These are phyloP conservation scores for Euphrasia arctica DNA, from an alignment of 305 asterid genomes.

Conservation along the genomic window DNA sequence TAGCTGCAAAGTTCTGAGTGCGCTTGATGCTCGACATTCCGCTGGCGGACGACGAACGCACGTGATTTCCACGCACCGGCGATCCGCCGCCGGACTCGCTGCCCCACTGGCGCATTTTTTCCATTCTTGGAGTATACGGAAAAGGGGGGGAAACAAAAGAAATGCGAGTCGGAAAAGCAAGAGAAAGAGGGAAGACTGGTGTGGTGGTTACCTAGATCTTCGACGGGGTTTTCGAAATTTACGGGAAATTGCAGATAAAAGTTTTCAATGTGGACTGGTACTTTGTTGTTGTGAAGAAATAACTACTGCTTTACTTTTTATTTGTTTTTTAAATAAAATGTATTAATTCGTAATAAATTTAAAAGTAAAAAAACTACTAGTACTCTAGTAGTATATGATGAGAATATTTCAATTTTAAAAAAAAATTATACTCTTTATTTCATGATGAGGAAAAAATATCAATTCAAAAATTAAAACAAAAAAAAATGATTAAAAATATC, in stretches of 20 bases:
- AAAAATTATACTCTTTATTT: too few species aligned
- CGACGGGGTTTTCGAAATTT: constrained; percentile 28
- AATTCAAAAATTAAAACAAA: too few species aligned
- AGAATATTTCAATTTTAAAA: too few species aligned
- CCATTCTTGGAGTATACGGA: constrained; percentile 33
- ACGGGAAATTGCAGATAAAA: constrained; percentile 25
- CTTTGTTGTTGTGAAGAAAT: too few species aligned
- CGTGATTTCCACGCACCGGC: constrained; percentile 55
- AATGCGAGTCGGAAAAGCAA: constrained; percentile 28
- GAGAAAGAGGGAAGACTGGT: constrained; percentile 25
- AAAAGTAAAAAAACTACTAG: too few species aligned
- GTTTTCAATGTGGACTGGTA: background rate
- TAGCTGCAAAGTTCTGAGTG: constrained; percentile 91
- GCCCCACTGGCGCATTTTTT: constrained; percentile 73
- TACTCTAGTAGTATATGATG: too few species aligned
- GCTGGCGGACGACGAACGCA: constrained; percentile 67
- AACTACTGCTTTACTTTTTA: too few species aligned
- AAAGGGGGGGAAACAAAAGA: background rate
- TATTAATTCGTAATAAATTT: too few species aligned
- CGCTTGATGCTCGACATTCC: constrained; percentile 93
- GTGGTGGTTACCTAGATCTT: constrained; percentile 35
- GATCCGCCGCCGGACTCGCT: constrained; percentile 60
- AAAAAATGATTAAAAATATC: too few species aligned
- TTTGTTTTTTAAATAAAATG: background rate
- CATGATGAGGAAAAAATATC: too few species aligned